Evolutionary conservation across 176 grass and related monocot species (phyloP), one percentile per base, ranked within the genome.

Genomic region (Oryza glumipatula): DNA sequence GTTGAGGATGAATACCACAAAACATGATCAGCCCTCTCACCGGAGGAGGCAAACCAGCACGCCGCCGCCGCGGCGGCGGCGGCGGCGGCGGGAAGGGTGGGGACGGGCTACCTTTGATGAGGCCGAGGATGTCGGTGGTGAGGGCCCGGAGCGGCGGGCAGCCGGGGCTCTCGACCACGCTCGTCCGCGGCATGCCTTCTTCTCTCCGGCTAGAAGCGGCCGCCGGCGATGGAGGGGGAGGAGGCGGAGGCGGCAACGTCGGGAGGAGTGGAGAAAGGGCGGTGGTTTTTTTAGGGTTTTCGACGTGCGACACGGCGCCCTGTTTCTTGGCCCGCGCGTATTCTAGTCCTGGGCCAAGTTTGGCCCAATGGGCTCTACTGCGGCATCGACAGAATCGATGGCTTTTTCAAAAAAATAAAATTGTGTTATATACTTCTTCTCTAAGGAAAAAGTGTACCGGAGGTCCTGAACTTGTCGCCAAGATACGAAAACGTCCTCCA

Each of bases 111-210:
- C 96, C 96, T 92, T 96, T 99, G 80, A 99, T 74, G 32, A 99
- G 94, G 51, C 97, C 94, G 48, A 99, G 94, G 89, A 68, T 84
- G 70, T 99, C 94, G 1, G 94, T 86, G 44, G 90, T 96, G 51
- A 96, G 65, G 44, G 82, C 86, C 28, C 97, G 90, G 45, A 99
- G 71, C 67, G 94, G 92, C 80, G 97, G 89, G 86, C 92, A 96
- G 28, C 97, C 92, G 74, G 86, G 91, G 86, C 88, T 91, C 78
- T 99, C 92, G 38, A 96, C 9, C 45, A 77, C 73, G 49, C 74
- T 94, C 22, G 80, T 91, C 80, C 94, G 90, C 76, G 94, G 94
- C 97, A 96, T 98, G 65, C 13, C 23, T 15, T n/a, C 44, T 43
- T 46, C 48, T 12, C 24, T 30, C 47, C 8, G 17, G 19, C 17